Evolutionary conservation across 768 basidiomycete species (phyloP), one percentile per base, ranked within the genome.

Genomic region (Boletus fagicola): DNA sequence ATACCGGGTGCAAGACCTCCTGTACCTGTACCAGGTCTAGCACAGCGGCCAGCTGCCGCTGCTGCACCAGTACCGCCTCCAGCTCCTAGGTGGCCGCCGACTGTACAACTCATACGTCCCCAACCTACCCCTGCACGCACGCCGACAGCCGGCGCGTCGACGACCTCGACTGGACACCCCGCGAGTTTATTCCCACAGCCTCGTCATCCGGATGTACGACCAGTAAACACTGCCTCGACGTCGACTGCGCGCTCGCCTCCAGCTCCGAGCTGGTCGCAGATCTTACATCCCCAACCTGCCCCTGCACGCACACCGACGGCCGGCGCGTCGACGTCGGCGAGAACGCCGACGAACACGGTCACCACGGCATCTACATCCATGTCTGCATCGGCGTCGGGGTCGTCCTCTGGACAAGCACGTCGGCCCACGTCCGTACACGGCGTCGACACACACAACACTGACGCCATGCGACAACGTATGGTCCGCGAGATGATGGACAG

Each of bases 401-500:
- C 61, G 33, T 10, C 42, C 22, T 9, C 47, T 39, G 13, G 6
- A n/a, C 57, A 51, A 56, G 39, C 51, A 15, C 26, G 7, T 40
- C 18, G 15, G 36, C 51, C 59, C 44, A 55, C 31, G 18, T 24
- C 54, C 15, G 5, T 5, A 12, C 10, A 6, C 24, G 24, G 2
- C 16, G 11, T 40, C 39, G 2, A 49, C 13, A 4, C 3, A 9
- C 10, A 9, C 20, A 24, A 44, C 33, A 11, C 18, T 2, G 49
- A 61, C 38, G 3, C 45, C 15, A 42, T 10, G 49, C 62, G 66
- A 31, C 60, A 62, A 26, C 56, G 57, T 33, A 60, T 69, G 48
- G 68, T 79, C 3, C 62, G 40, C 13, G 62, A 70, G 42, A 72
- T 65, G 61, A 73, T 72, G 49, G 75, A 74, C 1, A 56, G 73